These are phyloP conservation scores for Boletellus emodensis DNA, from an alignment of 768 basidiomycete genomes.

Conservation along the genomic window DNA sequence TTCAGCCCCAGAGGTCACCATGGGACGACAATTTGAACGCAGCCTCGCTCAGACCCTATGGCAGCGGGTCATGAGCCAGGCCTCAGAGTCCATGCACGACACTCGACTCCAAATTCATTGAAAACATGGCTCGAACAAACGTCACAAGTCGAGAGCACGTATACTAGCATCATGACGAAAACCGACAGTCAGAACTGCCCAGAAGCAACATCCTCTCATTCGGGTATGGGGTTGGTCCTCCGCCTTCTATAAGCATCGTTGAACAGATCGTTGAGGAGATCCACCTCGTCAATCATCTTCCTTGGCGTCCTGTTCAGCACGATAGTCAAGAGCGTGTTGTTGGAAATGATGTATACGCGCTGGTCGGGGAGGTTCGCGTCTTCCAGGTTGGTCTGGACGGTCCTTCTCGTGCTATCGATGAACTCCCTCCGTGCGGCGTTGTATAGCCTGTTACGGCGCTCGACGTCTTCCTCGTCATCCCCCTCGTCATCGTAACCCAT, in stretches of 20 bases:
- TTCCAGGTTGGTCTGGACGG: slow-evolving; percentile 15
- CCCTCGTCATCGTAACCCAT: slow-evolving; percentile 21
- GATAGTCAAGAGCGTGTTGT: slow-evolving; percentile 11
- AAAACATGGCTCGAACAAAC: background rate
- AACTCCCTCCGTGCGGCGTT: slow-evolving; percentile 17
- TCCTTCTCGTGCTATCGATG: slow-evolving; percentile 20
- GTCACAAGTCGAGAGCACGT: background rate
- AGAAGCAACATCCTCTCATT: too few relatives aligned
- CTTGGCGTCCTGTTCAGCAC: slow-evolving; percentile 12
- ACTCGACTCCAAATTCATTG: background rate
- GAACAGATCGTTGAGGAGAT: slow-evolving; percentile 17
- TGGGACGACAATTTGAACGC: too few relatives aligned
- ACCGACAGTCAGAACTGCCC: too few relatives aligned
- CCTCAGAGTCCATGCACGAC: too few relatives aligned
- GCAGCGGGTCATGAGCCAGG: too few relatives aligned
- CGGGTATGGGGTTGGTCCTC: too few relatives aligned
- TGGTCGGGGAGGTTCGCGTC: slow-evolving; percentile 19
- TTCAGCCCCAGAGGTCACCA: too few relatives aligned
- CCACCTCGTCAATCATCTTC: slow-evolving; percentile 23
- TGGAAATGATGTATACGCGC: slow-evolving; percentile 28
- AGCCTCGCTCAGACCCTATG: too few relatives aligned
- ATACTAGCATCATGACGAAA: too few relatives aligned
- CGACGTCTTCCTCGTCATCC: slow-evolving; percentile 11
- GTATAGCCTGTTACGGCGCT: slow-evolving; percentile 4
- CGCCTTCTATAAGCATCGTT: slow-evolving; percentile 13